phyloP scores from a whole-genome alignment of 371 early-diverging fungal genomes.

The Smittium mucronatum region DNA sequence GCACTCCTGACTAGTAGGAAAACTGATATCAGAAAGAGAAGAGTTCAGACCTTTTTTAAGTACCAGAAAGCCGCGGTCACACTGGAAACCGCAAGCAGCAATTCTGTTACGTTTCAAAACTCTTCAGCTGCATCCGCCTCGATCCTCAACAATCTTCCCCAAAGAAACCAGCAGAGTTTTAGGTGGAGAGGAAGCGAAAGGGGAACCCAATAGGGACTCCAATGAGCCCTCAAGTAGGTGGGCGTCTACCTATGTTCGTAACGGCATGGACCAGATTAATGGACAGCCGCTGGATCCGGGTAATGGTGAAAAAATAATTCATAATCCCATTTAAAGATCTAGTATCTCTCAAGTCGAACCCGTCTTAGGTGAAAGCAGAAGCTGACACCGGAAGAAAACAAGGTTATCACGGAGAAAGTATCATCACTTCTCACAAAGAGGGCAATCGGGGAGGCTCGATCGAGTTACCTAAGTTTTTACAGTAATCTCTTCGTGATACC shows the following conservation, averaged over 20 bases:
- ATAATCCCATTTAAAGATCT: not conserved
- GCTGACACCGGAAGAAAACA: not conserved
- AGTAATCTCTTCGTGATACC: constrained; percentile 2
- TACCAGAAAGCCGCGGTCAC: too few species aligned
- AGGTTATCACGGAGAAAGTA: not conserved
- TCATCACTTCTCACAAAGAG: not conserved
- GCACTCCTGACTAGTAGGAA: too few species aligned
- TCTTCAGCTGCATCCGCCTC: too few species aligned
- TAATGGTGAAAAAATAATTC: not conserved
- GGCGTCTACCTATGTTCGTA: not conserved
- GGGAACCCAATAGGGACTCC: too few species aligned
- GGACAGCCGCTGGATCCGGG: not conserved
- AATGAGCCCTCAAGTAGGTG: not conserved
- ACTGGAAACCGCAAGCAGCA: too few species aligned
- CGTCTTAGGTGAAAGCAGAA: not conserved
- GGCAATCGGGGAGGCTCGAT: not conserved
- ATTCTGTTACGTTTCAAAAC: too few species aligned
- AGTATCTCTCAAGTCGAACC: not conserved
- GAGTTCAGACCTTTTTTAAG: too few species aligned
- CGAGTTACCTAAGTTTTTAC: not conserved
- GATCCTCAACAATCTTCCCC: too few species aligned
- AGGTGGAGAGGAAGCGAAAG: too few species aligned
- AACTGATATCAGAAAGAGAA: too few species aligned
- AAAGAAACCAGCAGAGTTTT: too few species aligned
- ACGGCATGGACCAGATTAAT: not conserved